Evolutionary conservation across 176 grass and related monocot species (phyloP), one percentile per base, ranked within the genome.

Genomic region (Lolium perenne): DNA sequence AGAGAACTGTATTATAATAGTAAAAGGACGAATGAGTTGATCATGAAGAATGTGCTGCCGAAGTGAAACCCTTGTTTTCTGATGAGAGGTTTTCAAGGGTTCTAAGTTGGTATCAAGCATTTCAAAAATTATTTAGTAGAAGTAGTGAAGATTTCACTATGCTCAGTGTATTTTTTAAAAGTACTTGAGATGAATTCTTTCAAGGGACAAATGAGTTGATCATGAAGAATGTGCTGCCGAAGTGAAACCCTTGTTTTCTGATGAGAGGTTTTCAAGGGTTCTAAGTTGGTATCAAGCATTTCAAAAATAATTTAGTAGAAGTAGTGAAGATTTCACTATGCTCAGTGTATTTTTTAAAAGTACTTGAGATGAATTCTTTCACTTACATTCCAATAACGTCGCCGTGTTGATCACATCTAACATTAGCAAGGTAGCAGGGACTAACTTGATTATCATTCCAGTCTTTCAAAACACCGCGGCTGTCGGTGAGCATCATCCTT

Each of bases 391-490:
- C 4, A 61, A 43, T 25, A 75, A 95, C 85, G n/a, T 91, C 72
- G 25, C 66, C 41, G 21, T 74, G 22, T 50, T 71, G 50, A 67
- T 80, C 16, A 58, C 95, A 97, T 35, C 0, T 63, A 68, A 97
- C 72, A n/a, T 20, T 12, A 10, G 3, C 1, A 82, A 79, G 93
- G 38, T 65, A 55, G 91, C 93, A 98, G 12, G 93, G 76, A 74
- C 21, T 85, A 53, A 94, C 86, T 95, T 90, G 93, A 89, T 98
- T 94, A 46, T 55, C 14, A 29, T 17, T 56, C 95, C 95, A 98
- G 22, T 62, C 8, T 4, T 83, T 45, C 47, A 98, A 78, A 60
- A 84, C 83, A 89, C 38, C 71, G 10, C 13, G 38, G n/a, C 11
- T 77, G 84, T 87, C 91, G 4, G 20, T 83, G 65, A 98, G 86